Evolutionary conservation across 257 asterid genomes (phyloP).

Genomic region (Solanum paucissectum): DNA sequence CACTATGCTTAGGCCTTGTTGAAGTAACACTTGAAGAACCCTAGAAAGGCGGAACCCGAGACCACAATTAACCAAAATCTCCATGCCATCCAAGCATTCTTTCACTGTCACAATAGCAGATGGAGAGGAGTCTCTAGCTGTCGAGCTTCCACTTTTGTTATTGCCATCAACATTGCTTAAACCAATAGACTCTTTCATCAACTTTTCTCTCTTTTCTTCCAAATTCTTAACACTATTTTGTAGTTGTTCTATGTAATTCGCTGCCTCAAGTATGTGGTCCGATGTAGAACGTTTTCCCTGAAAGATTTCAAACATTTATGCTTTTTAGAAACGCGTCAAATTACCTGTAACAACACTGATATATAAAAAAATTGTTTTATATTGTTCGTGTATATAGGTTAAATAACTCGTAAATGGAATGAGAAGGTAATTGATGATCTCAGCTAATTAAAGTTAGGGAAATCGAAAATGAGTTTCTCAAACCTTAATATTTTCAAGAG

Average conservation of each 20-base stretch:
- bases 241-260: slow-evolving; percentile 20
- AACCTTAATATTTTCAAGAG: slow-evolving; percentile 46
- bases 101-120: slow-evolving; percentile 15
- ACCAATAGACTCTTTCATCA: background rate
- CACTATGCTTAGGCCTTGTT: slow-evolving; percentile 27
- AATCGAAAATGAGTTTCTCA: background rate
- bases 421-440: background rate
- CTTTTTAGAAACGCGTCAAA: background rate
- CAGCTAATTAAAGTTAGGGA: background rate
- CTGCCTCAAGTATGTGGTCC: slow-evolving; percentile 37
- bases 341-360: background rate
- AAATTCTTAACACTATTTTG: slow-evolving; percentile 25
- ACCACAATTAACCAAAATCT: slow-evolving; percentile 23
- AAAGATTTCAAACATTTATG: background rate
- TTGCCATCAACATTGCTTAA: background rate
- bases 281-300: slow-evolving; percentile 42
- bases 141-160: background rate
- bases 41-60: slow-evolving; percentile 24
- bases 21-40: slow-evolving; percentile 16
- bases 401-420: background rate
- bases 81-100: slow-evolving; percentile 32
- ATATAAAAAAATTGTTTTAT: background rate
- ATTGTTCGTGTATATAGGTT: background rate
- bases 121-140: background rate
- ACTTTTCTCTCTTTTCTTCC: slow-evolving; percentile 9